phyloP scores from a whole-genome alignment of 1,284 basidiomycete species.

The Trichosporon sp. region DNA sequence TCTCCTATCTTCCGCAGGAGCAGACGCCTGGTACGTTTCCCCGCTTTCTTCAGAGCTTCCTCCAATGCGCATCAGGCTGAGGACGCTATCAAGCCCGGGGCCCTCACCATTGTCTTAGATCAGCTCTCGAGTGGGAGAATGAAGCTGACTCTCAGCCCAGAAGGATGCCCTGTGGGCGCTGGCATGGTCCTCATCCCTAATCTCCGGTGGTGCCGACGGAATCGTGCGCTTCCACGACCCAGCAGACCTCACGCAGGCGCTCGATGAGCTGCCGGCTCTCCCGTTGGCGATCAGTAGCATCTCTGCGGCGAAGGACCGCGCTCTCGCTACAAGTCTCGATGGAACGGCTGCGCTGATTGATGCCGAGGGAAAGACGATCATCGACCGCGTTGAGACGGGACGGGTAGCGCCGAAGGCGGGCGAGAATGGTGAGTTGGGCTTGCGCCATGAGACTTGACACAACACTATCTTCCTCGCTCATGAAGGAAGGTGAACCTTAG shows the following conservation, averaged over 20 bases:
- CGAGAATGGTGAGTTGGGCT: slow-evolving; percentile 59
- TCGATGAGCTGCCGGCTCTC: slow-evolving; percentile 61
- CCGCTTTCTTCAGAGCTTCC: not conserved
- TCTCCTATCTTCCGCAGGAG: slow-evolving; percentile 40
- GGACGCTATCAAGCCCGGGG: too few relatives aligned
- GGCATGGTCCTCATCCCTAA: slow-evolving; percentile 28
- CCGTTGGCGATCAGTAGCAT: slow-evolving; percentile 68
- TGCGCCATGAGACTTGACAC: not conserved
- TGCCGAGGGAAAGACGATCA: slow-evolving; percentile 56
- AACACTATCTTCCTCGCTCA: not conserved
- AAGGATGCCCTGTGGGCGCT: slow-evolving; percentile 41
- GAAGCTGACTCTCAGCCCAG: slow-evolving; percentile 19
- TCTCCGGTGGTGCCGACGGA: slow-evolving; percentile 41
- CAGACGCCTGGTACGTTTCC: slow-evolving; percentile 29
- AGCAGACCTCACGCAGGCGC: slow-evolving; percentile 56
- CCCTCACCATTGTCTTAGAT: not conserved
- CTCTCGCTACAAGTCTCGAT: slow-evolving; percentile 70
- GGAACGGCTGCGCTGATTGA: slow-evolving; percentile 70
- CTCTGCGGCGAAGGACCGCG: slow-evolving; percentile 61
- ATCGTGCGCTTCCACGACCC: slow-evolving; percentile 43
- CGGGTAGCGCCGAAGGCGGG: slow-evolving; percentile 54
- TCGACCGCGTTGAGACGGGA: slow-evolving; percentile 67
- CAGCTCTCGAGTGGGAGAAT: too few relatives aligned
- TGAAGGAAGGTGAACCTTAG: not conserved
- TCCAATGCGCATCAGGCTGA: too few relatives aligned